A percentile compares a stretch with the other conserved stretches of the same genome.
Evolutionary conservation across 192 early-diverging fungal genomes (phyloP).

Genomic region (Backusella morwellensis): DNA sequence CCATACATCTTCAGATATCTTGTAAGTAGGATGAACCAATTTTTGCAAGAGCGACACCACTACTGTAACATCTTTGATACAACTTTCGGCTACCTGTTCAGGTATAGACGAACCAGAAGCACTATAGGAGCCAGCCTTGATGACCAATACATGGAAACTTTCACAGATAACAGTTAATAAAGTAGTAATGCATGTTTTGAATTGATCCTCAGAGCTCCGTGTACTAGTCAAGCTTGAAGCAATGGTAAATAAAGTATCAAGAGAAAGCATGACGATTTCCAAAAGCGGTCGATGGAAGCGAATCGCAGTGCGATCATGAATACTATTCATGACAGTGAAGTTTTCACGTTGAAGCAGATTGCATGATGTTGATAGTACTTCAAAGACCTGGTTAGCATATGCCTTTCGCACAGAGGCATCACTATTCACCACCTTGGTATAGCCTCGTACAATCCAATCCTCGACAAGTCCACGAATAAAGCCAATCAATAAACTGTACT

Average conservation of each 20-base stretch:
- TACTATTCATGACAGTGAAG: conserved; percentile 16
- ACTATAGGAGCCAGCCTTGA: conserved; percentile 2
- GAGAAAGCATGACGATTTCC: conserved; percentile 33
- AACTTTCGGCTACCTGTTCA: conserved; percentile 28
- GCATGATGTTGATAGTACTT: conserved; percentile 6
- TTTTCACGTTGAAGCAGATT: conserved; percentile 22
- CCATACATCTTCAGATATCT: conserved; percentile 35
- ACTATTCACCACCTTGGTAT: background rate
- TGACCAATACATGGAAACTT: conserved; percentile 22
- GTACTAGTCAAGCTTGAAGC: background rate
- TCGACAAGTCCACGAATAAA: conserved; percentile 23
- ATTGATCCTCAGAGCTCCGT: background rate
- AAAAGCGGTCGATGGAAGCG: conserved; percentile 34
- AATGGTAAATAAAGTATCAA: conserved; percentile 23
- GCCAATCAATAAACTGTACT: conserved; percentile 1
- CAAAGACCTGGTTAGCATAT: conserved; percentile 16
- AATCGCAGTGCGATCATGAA: conserved; percentile 5
- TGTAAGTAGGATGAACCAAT: conserved; percentile 36
- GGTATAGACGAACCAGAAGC: conserved; percentile 5
- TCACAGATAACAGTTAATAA: conserved; percentile 8
- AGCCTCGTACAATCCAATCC: conserved; percentile 22
- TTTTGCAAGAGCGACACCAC: conserved; percentile 41
- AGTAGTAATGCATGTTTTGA: background rate
- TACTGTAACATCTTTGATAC: conserved; percentile 40
- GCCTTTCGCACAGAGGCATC: conserved; percentile 5